phyloP scores from a whole-genome alignment of 2,329 filamentous ascomycete species.

The Madurella fahalii region DNA sequence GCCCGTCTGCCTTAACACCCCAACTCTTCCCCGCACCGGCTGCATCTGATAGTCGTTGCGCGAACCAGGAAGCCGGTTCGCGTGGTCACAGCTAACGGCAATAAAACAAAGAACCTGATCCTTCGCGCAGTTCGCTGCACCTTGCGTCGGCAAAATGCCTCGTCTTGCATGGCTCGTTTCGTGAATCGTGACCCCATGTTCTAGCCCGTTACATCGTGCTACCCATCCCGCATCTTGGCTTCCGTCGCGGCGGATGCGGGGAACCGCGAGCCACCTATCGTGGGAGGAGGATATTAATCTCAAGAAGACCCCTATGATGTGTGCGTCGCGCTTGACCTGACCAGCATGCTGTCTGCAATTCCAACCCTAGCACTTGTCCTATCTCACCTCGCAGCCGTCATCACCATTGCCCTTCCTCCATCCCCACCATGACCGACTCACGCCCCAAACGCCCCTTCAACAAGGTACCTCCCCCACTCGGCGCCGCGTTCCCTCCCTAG shows the following conservation, averaged over 20 bases:
- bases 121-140: neutral
- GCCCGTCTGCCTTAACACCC: neutral
- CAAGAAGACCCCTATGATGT: too few relatives aligned
- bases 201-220: neutral
- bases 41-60: neutral
- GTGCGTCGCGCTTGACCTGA: too few relatives aligned
- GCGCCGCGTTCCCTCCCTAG: neutral
- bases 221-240: too few relatives aligned
- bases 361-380: neutral
- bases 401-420: neutral
- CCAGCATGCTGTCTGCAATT: neutral
- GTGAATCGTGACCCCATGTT: neutral
- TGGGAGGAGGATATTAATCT: neutral
- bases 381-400: neutral
- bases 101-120: slow-evolving; percentile 11
- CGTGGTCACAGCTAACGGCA: slow-evolving; percentile 10
- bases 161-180: neutral
- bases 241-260: neutral
- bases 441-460: slow-evolving; percentile 14
- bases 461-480: slow-evolving; percentile 3
- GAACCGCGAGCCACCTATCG: neutral
- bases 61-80: neutral
- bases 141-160: neutral
- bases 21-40: neutral
- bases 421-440: slow-evolving; percentile 9